Evolutionary conservation across 2,329 filamentous ascomycete species (phyloP).

Genomic region (Aspergillus sp.): DNA sequence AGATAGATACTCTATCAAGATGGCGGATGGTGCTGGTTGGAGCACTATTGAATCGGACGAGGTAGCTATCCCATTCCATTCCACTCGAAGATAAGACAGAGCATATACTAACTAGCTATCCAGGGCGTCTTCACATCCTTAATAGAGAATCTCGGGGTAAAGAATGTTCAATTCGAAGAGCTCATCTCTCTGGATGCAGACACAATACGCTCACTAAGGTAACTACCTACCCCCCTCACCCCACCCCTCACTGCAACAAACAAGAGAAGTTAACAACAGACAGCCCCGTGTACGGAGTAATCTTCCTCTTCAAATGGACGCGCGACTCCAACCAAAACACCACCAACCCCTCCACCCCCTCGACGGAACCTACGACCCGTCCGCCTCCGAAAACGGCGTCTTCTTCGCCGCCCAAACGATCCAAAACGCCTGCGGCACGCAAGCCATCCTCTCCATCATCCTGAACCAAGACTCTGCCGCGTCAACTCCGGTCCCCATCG

Average conservation of each 20-base stretch:
- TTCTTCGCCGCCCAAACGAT: constrained; percentile 98
- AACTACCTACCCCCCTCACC: constrained; percentile 2
- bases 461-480: constrained; percentile 65
- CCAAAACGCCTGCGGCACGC: constrained; percentile 96
- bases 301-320: constrained; percentile 93
- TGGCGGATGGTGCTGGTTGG: constrained; percentile 68
- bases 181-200: constrained; percentile 82
- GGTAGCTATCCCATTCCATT: constrained; percentile 45
- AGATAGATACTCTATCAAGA: constrained; percentile 43
- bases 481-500: constrained; percentile 41
- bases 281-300: constrained; percentile 85
- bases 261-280: constrained; percentile 3
- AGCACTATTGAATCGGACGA: constrained; percentile 98
- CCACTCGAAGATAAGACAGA: constrained; percentile 1
- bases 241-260: constrained; percentile 1
- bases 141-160: constrained; percentile 85
- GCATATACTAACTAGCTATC: constrained; percentile 12
- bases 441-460: constrained; percentile 86
- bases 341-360: constrained; percentile 60
- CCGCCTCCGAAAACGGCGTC: constrained; percentile 63
- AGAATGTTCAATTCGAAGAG: constrained; percentile 95
- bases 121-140: constrained; percentile 96
- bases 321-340: constrained; percentile 51
- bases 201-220: constrained; percentile 41
- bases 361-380: constrained; percentile 77